Conservation (phyloP, 345 rosid species). For the Aegle marmelos region DNA sequence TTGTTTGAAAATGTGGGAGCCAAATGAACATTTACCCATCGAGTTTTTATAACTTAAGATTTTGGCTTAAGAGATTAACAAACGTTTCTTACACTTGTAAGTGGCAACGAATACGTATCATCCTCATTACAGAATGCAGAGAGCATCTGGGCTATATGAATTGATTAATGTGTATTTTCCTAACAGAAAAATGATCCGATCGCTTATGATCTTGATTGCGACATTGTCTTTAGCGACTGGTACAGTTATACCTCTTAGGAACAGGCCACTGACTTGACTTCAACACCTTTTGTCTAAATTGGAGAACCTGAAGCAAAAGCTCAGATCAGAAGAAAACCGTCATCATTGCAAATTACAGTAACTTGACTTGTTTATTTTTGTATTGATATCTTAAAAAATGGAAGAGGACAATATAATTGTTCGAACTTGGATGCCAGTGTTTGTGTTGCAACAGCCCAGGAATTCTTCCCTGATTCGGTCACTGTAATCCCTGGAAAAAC, state of each 20-base stretch:
- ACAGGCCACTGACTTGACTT: slow-evolving; percentile 33
- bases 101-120: slow-evolving; percentile 36
- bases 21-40: too few species aligned
- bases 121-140: slow-evolving; percentile 39
- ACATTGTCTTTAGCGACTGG: slow-evolving; percentile 34
- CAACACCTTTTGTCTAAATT: slow-evolving; percentile 27
- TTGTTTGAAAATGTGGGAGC: too few species aligned
- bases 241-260: slow-evolving; percentile 27
- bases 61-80: too few species aligned
- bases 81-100: not conserved
- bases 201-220: slow-evolving; percentile 20
- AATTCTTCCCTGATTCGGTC: slow-evolving; percentile 21
- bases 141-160: slow-evolving; percentile 26
- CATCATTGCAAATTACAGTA: not conserved
- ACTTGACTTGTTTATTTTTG: not conserved
- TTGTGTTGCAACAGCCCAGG: slow-evolving; percentile 2
- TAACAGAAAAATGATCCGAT: slow-evolving; percentile 25
- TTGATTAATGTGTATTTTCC: slow-evolving; percentile 22
- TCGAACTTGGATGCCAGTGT: slow-evolving; percentile 7
- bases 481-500: slow-evolving; percentile 22
- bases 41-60: too few species aligned
- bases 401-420: slow-evolving; percentile 36
- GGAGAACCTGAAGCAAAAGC: slow-evolving; percentile 30
- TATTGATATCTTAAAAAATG: slow-evolving; percentile 20
- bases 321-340: not conserved